Base-by-base conservation (phyloP, 2,329 filamentous ascomycete genomes). In the Cercospora sesami region DNA sequence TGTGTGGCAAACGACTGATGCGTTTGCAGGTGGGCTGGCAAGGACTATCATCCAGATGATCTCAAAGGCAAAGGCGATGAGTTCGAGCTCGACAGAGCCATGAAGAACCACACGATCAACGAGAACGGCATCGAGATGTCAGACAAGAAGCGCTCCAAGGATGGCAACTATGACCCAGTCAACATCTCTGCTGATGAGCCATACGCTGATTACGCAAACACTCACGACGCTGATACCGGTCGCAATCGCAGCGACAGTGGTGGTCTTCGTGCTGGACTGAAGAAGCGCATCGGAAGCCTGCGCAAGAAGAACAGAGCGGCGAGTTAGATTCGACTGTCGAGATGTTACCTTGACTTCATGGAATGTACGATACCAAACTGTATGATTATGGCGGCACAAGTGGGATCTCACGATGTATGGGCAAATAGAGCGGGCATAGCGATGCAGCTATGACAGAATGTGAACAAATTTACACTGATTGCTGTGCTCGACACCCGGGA, bases 61-160 rank as follows among this genome's bases (percentile, higher is more conserved):
- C 84, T 92, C 70, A 94, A 94, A 79, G 92, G 92, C 75, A 93
- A 95, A 80, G 91, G 91, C 55, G 91, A 94, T 76, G 88, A 86
- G 2, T 95, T 86, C 80, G 87, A 88, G 7, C 84, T 90, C 36
- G 92, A 94, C 74, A 86, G 86, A 70, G 86, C 87, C 1, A 80
- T 89, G 23, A 91, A 91, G 77, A 85, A 86, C 28, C 84, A 87
- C 76, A 86, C 86, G 75, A 78, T 77, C 61, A 73, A 78, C 66
- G 73, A 77, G 39, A 68, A 74, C 42, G 82, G 80, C 30, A 83
- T 80, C 18, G 82, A 84, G 71, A 77, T 84, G 79, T 76, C 74
- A 14, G 75, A 82, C n/a, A 79, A 78, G 55, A 79, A 77, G 64
- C 74, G 79, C 31, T 79, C 79, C 65, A 69, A 77, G 71, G 73